phyloP scores from a whole-genome alignment of 352 stramenopile genomes.

The Globisporangium nagaii region DNA sequence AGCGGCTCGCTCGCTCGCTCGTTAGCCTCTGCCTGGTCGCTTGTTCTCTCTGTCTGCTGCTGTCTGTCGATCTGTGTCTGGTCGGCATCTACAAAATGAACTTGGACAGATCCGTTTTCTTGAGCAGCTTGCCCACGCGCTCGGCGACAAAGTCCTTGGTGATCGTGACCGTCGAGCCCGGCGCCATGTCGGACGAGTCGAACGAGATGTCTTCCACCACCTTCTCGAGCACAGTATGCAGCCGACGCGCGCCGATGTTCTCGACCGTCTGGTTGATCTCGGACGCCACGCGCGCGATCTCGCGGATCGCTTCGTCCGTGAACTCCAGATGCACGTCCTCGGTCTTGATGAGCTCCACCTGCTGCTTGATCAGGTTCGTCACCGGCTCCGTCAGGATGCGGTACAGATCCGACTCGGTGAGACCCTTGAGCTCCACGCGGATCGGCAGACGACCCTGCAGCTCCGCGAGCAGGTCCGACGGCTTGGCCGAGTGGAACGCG shows the following conservation, averaged over 20 bases:
- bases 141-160: constrained; percentile 93
- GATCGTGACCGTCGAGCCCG: constrained; percentile 84
- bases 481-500: constrained; percentile 98
- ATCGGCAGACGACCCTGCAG: constrained; percentile 98
- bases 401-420: constrained; percentile 99
- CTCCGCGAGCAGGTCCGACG: constrained; percentile 97
- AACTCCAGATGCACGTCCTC: constrained; percentile 96
- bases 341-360: constrained; percentile 96
- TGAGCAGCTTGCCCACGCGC: constrained; percentile 92
- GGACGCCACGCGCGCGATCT: constrained; percentile 95
- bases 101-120: constrained; percentile 95
- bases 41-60: not conserved
- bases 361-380: constrained; percentile 97
- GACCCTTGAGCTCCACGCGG: constrained; percentile 96
- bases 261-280: constrained; percentile 96
- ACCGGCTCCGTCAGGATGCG: constrained; percentile 99
- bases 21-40: not conserved
- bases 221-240: constrained; percentile 98
- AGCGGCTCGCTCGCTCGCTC: not conserved
- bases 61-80: not conserved
- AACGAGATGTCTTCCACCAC: constrained; percentile 99
- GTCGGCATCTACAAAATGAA: constrained; percentile 94
- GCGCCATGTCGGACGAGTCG: constrained; percentile 91
- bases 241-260: constrained; percentile 97
- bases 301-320: constrained; percentile 95